A percentile compares a stretch with the other conserved stretches of the same genome.
Conservation (phyloP, 495 filamentous ascomycete genomes). For the Hypomontagnella submonticulosa region DNA sequence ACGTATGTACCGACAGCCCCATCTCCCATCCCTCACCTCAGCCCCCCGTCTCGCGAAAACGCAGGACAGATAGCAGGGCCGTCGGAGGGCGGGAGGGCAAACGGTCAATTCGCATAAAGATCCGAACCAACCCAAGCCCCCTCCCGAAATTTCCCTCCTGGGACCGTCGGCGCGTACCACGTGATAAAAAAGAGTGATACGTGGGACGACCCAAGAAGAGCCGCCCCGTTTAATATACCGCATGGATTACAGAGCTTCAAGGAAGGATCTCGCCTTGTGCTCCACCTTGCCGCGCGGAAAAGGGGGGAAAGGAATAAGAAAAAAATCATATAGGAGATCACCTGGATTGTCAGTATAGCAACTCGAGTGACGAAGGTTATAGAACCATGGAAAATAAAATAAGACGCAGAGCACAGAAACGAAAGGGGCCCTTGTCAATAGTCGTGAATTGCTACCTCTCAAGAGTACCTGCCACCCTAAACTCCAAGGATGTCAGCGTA, state of each 20-base stretch:
- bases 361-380: too few species aligned
- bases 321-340: background rate
- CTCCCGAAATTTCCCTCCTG: conserved; percentile 42
- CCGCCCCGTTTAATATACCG: conserved; percentile 60
- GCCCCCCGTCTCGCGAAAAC: conserved; percentile 32
- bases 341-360: too few species aligned
- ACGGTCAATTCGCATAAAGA: conserved; percentile 51
- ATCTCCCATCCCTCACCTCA: conserved; percentile 44
- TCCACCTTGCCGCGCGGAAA: conserved; percentile 69
- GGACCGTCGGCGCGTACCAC: conserved; percentile 40
- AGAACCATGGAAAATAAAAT: conserved; percentile 1
- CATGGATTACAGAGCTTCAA: conserved; percentile 74
- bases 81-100: conserved; percentile 45
- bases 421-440: conserved; percentile 27
- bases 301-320: conserved; percentile 12
- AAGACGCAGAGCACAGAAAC: background rate
- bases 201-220: conserved; percentile 27
- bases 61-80: conserved; percentile 44
- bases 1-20: conserved; percentile 47
- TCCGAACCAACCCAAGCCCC: conserved; percentile 49
- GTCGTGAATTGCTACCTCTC: conserved; percentile 21
- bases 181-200: conserved; percentile 22
- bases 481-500: conserved; percentile 27
- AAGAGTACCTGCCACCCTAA: conserved; percentile 18
- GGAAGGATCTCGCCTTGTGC: conserved; percentile 72